Conservation (phyloP, 1,284 basidiomycete genomes). For the Tremellales sp. region DNA sequence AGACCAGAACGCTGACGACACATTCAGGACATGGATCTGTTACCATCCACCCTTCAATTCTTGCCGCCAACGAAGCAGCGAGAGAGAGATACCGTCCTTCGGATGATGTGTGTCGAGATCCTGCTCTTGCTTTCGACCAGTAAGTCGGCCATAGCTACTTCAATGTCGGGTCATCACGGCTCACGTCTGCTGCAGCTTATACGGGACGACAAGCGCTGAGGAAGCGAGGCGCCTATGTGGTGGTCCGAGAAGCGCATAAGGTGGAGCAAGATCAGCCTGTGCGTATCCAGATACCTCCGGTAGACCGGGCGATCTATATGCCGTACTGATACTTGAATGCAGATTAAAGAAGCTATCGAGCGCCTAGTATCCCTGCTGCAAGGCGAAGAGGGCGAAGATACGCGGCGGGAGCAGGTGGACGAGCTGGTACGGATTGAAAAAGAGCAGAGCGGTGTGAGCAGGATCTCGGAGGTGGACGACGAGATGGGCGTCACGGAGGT, state of each 20-base stretch:
- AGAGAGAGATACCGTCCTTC: slow-evolving; percentile 73
- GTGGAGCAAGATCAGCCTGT: slow-evolving; percentile 76
- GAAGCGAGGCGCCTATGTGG: slow-evolving; percentile 78
- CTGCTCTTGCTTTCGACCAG: slow-evolving; percentile 82
- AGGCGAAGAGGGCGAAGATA: slow-evolving; percentile 61
- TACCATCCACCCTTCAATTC: slow-evolving; percentile 82
- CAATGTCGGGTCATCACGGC: neutral
- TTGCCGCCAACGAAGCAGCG: slow-evolving; percentile 78
- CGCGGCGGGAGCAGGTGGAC: slow-evolving; percentile 52
- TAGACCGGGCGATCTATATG: neutral
- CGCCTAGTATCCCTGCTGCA: slow-evolving; percentile 70
- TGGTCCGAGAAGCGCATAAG: slow-evolving; percentile 76
- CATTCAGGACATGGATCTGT: slow-evolving; percentile 76
- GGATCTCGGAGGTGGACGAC: slow-evolving; percentile 34
- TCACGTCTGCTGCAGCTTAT: slow-evolving; percentile 50
- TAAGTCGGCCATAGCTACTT: slow-evolving; percentile 22
- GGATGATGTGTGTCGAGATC: slow-evolving; percentile 83
- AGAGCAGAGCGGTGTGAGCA: slow-evolving; percentile 28
- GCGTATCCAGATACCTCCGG: slow-evolving; percentile 19
- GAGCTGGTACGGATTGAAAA: slow-evolving; percentile 52
- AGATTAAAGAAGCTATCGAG: slow-evolving; percentile 66
- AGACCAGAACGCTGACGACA: neutral
- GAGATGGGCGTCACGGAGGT: slow-evolving; percentile 36
- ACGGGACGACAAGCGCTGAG: slow-evolving; percentile 81
- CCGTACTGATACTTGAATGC: neutral